phyloP scores from a whole-genome alignment of 2,329 filamentous ascomycete genomes.

The Monilinia aucupariae region DNA sequence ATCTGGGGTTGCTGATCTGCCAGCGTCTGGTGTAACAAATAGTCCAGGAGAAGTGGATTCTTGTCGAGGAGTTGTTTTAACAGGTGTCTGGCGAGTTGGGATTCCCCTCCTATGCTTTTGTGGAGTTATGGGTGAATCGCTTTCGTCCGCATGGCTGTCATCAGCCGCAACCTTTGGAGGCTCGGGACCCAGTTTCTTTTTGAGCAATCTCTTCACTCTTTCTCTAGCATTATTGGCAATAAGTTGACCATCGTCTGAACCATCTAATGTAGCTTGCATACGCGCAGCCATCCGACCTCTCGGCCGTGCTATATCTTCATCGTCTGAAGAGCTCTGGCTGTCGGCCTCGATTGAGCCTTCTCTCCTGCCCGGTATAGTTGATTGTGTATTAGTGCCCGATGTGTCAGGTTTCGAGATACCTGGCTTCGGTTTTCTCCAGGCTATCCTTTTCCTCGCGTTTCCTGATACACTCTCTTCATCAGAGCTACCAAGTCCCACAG shows the following conservation, averaged over 20 bases:
- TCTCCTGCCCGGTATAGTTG: background rate
- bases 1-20: slow-evolving; percentile 31
- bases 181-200: slow-evolving; percentile 30
- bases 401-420: slow-evolving; percentile 17
- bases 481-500: slow-evolving; percentile 46
- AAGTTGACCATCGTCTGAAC: slow-evolving; percentile 20
- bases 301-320: slow-evolving; percentile 50
- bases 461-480: slow-evolving; percentile 34
- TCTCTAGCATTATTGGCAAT: slow-evolving; percentile 36
- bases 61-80: slow-evolving; percentile 21
- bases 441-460: slow-evolving; percentile 25
- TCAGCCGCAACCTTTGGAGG: slow-evolving; percentile 33
- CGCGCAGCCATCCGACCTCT: slow-evolving; percentile 59
- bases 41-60: slow-evolving; percentile 34
- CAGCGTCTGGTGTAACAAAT: slow-evolving; percentile 39
- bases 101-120: slow-evolving; percentile 30
- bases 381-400: slow-evolving; percentile 1
- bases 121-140: slow-evolving; percentile 24
- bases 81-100: slow-evolving; percentile 24
- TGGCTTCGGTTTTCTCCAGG: slow-evolving; percentile 18
- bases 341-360: background rate
- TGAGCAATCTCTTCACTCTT: slow-evolving; percentile 42
- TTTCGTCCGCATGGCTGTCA: slow-evolving; percentile 35
- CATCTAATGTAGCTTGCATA: slow-evolving; percentile 44
- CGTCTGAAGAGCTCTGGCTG: slow-evolving; percentile 27